Percentiles rank a stretch among this genome's conserved stretches.
These are phyloP conservation scores for Metschnikowia cubensis DNA, from an alignment of 805 yeast genomes.

Conservation along the genomic window DNA sequence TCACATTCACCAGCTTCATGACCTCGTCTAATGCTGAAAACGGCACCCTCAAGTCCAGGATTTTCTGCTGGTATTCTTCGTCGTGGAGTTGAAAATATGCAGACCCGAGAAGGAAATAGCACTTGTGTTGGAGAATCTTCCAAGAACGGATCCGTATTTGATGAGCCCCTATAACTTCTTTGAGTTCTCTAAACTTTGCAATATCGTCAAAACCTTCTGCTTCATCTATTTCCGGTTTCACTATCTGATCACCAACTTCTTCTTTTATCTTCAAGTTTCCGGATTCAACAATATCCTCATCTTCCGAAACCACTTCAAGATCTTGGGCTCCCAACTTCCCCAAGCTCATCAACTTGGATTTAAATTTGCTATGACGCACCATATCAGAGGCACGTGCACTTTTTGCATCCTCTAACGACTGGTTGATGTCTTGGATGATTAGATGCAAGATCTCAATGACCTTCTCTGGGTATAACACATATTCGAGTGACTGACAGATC, in stretches of 20 bases:
- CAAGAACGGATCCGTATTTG: slow-evolving; percentile 42
- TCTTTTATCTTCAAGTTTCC: neutral
- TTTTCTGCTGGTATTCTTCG: slow-evolving; percentile 28
- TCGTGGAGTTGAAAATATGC: slow-evolving; percentile 57
- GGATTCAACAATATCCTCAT: neutral
- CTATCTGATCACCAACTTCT: neutral
- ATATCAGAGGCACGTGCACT: slow-evolving; percentile 1
- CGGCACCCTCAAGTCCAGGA: slow-evolving; percentile 13
- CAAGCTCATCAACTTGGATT: slow-evolving; percentile 1
- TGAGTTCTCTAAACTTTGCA: slow-evolving; percentile 9
- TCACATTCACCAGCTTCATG: slow-evolving; percentile 1
- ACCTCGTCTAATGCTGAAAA: slow-evolving; percentile 5
- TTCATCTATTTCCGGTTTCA: neutral
- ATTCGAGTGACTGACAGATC: slow-evolving; percentile 69
- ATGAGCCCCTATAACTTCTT: slow-evolving; percentile 24
- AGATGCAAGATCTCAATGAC: slow-evolving; percentile 48
- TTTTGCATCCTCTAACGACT: slow-evolving; percentile 1
- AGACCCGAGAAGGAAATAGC: slow-evolving; percentile 74
- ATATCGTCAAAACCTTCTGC: slow-evolving; percentile 5
- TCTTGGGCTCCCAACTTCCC: slow-evolving; percentile 23
- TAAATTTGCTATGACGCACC: neutral
- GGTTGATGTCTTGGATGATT: slow-evolving; percentile 22
- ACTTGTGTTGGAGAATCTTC: slow-evolving; percentile 66
- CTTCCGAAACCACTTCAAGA: slow-evolving; percentile 5
- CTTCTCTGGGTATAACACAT: slow-evolving; percentile 43